phyloP scores from a whole-genome alignment of 768 basidiomycete genomes.

The Austroboletus eburneus region DNA sequence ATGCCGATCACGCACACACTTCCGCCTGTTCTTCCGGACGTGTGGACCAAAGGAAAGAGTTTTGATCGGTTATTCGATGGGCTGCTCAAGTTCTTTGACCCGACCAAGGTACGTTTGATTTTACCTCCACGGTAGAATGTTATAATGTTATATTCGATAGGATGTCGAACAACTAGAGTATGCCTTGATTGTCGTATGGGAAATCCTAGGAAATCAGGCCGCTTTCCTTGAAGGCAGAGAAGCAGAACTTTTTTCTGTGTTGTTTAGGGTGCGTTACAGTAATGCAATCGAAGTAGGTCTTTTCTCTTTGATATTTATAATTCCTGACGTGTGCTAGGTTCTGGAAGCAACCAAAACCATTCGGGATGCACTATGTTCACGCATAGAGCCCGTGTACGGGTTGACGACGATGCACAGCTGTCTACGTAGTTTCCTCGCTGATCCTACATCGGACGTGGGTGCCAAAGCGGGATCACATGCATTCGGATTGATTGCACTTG shows the following conservation, averaged over 20 bases:
- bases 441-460: slow-evolving; percentile 47
- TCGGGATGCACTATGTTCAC: slow-evolving; percentile 66
- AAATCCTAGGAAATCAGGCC: slow-evolving; percentile 73
- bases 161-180: slow-evolving; percentile 65
- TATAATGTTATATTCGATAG: slow-evolving; percentile 34
- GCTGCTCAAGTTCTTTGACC: slow-evolving; percentile 59
- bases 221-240: slow-evolving; percentile 75
- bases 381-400: slow-evolving; percentile 80
- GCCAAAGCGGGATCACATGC: slow-evolving; percentile 67
- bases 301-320: background rate
- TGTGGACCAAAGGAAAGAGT: slow-evolving; percentile 70
- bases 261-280: slow-evolving; percentile 71
- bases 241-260: slow-evolving; percentile 64
- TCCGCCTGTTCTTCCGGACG: slow-evolving; percentile 45
- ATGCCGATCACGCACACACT: slow-evolving; percentile 34
- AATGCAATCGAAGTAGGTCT: slow-evolving; percentile 62
- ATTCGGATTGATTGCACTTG: slow-evolving; percentile 79
- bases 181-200: slow-evolving; percentile 79
- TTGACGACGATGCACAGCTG: slow-evolving; percentile 78
- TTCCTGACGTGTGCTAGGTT: slow-evolving; percentile 44
- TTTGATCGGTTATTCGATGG: slow-evolving; percentile 70
- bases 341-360: slow-evolving; percentile 80
- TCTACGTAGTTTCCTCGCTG: slow-evolving; percentile 58
- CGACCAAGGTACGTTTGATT: slow-evolving; percentile 49
- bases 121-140: background rate